phyloP scores from a whole-genome alignment of 495 filamentous ascomycete species.

The Pyronema domesticum region DNA sequence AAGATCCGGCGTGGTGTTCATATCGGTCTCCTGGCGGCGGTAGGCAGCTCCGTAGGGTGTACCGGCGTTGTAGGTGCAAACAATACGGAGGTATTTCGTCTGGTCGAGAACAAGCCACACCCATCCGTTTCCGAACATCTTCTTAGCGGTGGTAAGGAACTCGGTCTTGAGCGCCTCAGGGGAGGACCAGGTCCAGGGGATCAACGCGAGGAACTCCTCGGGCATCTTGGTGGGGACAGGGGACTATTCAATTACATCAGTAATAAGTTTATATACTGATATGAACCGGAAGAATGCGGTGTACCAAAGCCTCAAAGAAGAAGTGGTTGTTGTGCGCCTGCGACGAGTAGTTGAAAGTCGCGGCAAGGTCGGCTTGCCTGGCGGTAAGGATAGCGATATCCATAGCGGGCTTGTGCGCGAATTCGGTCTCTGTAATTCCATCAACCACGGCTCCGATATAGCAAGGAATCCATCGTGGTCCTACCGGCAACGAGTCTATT shows the following conservation, averaged over 20 bases:
- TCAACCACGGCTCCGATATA: not conserved
- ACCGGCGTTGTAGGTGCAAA: conserved; percentile 82
- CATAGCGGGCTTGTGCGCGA: conserved; percentile 39
- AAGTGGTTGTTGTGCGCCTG: conserved; percentile 95
- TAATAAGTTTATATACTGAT: not conserved
- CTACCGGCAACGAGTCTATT: conserved; percentile 57
- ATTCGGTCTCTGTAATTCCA: conserved; percentile 34
- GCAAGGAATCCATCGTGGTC: not conserved
- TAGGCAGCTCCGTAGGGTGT: conserved; percentile 74
- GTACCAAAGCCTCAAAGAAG: conserved; percentile 61
- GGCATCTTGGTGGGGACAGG: conserved; percentile 5
- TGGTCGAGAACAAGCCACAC: conserved; percentile 67
- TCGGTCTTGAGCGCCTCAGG: conserved; percentile 61
- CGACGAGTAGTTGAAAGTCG: conserved; percentile 82
- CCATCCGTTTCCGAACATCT: conserved; percentile 94
- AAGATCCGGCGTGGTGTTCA: conserved; percentile 44
- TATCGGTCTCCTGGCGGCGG: conserved; percentile 60
- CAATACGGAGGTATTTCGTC: conserved; percentile 42
- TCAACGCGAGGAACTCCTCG: conserved; percentile 2
- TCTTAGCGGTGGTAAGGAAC: conserved; percentile 60
- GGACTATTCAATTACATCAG: not conserved
- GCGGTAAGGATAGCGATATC: conserved; percentile 58
- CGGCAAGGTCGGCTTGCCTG: conserved; percentile 54
- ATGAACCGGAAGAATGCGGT: conserved; percentile 7
- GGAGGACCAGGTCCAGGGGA: conserved; percentile 47